Base-by-base conservation (phyloP, 306 rosid genomes). In the Begonia fuchsioides region DNA sequence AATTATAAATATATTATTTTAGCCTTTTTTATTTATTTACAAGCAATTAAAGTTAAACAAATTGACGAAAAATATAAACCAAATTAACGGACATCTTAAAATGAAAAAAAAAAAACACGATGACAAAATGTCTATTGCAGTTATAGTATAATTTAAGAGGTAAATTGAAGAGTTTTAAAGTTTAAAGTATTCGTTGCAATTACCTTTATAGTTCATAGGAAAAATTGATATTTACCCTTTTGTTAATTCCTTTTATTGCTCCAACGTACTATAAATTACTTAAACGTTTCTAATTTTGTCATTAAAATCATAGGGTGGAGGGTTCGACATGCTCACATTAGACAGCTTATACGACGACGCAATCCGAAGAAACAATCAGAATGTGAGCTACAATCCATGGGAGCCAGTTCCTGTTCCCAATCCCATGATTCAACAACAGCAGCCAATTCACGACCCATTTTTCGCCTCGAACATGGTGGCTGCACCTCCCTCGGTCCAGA, bases 281-380 rank as follows among this genome's bases (percentile, higher is more conserved):
- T 4, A 26, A 26, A 26, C 7, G 35, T 26, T 26, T 26, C 35
- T 8, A 26, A 26, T 0, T 10, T n/a, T 43, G 17, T 32, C 20
- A 20, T 35, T 62, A 19, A n/a, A n/a, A n/a, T n/a, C 54, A 59
- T 69, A 92, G 98, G 98, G 81, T 11, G 98, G 98, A 63, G 98
- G 98, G 16, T 73, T 92, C 26, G 98, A 92, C 86, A 53, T 56
- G 73, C 96, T 92, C 70, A 92, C 94, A 15, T 68, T 92, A 55
- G 96, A 92, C 81, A 92, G 98, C 69, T 76, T 92, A 47, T 92
- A 92, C 1, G 94, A 92, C 15, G 98, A 92, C 65, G 98, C 98
- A n/a, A 72, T 82, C 41, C 75, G 96, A 70, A 73, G 96, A 76
- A 90, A 51, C 71, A 82, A 63, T 78, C 98, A 86, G 71, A 79